Evolutionary conservation across 1,284 basidiomycete genomes (phyloP).

Genomic region (Tilletia caries): DNA sequence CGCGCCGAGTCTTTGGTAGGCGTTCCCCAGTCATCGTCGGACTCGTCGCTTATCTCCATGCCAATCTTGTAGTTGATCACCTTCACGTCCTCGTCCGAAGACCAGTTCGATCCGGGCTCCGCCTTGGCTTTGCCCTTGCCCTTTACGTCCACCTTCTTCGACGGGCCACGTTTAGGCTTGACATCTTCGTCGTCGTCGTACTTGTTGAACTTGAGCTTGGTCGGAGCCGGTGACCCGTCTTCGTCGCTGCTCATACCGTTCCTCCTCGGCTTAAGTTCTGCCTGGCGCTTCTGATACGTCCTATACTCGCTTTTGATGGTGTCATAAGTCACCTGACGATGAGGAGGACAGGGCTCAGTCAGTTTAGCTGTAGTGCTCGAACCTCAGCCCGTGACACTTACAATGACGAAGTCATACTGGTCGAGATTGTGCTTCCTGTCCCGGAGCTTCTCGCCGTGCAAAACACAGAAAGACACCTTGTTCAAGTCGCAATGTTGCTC

Average conservation of each 20-base stretch:
- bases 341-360: background rate
- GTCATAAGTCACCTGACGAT: constrained; percentile 66
- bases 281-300: background rate
- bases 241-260: background rate
- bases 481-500: constrained; percentile 56
- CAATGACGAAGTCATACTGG: constrained; percentile 77
- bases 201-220: background rate
- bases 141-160: constrained; percentile 20
- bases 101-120: background rate
- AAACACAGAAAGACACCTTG: constrained; percentile 63
- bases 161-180: background rate
- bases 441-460: constrained; percentile 61
- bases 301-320: constrained; percentile 55
- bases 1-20: background rate
- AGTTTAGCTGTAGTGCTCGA: background rate
- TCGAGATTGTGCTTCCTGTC: constrained; percentile 30
- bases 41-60: constrained; percentile 38
- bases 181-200: constrained; percentile 8
- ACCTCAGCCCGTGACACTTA: constrained; percentile 42
- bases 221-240: constrained; percentile 13
- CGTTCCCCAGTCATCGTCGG: constrained; percentile 26
- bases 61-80: constrained; percentile 15
- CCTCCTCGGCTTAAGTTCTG: background rate
- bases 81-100: constrained; percentile 17
- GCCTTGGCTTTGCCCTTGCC: constrained; percentile 47